phyloP scores from a whole-genome alignment of 306 rosid genomes.

The Bauhinia variegata region DNA sequence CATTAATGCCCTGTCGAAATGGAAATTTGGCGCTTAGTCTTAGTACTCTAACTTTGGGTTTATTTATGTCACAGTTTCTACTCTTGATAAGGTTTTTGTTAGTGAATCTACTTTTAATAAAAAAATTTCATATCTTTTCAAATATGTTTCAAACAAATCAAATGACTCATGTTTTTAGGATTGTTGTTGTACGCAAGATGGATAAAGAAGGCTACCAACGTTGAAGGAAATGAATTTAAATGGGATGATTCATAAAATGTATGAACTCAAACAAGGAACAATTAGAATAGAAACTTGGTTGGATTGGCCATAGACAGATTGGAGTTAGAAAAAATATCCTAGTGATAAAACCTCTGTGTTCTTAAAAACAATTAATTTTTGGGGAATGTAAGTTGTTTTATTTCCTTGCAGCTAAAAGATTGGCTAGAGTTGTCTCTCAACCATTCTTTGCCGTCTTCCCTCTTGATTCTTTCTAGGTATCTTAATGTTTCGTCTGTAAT shows the following conservation, averaged over 20 bases:
- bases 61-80: conserved; percentile 24
- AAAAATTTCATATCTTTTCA: neutral
- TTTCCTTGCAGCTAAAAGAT: conserved; percentile 75
- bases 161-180: conserved; percentile 1
- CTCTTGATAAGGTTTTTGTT: conserved; percentile 12
- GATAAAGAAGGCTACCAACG: no score
- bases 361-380: conserved; percentile 19
- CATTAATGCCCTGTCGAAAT: neutral
- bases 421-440: conserved; percentile 98
- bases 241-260: neutral
- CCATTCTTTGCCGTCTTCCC: conserved; percentile 92
- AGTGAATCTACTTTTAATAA: neutral
- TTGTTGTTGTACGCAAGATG: no score
- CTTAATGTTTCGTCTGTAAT: conserved; percentile 26
- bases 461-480: conserved; percentile 96
- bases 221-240: neutral
- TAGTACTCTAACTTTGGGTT: conserved; percentile 18
- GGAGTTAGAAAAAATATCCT: conserved; percentile 16
- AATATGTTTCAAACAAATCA: neutral
- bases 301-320: neutral
- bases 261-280: neutral
- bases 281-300: neutral
- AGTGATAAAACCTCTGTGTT: conserved; percentile 10
- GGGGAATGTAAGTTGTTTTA: conserved; percentile 24
- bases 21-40: conserved; percentile 23